phyloP scores from a whole-genome alignment of 2,329 filamentous ascomycete species.

The Penicillium thymicola region DNA sequence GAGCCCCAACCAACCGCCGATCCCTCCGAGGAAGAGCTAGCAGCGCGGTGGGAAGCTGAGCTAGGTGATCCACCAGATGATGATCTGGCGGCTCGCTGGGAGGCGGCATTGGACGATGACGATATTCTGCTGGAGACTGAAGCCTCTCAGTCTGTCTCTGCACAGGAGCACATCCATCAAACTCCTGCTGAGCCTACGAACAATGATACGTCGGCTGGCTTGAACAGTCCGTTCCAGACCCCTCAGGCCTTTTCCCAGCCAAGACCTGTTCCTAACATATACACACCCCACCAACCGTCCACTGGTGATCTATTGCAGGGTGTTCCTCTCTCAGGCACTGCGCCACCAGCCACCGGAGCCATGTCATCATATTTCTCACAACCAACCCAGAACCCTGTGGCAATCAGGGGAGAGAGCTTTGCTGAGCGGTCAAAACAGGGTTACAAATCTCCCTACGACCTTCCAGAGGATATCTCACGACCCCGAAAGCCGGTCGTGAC shows the following conservation, averaged over 20 bases:
- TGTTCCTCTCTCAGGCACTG: conserved; percentile 24
- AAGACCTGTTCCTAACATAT: conserved; percentile 39
- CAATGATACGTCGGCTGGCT: conserved; percentile 10
- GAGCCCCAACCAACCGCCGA: conserved; percentile 8
- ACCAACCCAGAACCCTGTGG: conserved; percentile 29
- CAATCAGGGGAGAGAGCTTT: conserved; percentile 71
- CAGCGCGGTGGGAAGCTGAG: conserved; percentile 79
- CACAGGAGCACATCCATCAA: conserved; percentile 22
- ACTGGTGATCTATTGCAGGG: conserved; percentile 47
- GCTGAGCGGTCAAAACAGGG: conserved; percentile 85
- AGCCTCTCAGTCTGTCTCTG: conserved; percentile 22
- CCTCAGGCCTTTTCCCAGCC: conserved; percentile 23
- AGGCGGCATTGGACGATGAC: conserved; percentile 59
- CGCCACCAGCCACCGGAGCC: conserved; percentile 12
- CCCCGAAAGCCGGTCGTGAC: conserved; percentile 62
- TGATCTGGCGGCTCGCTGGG: conserved; percentile 68
- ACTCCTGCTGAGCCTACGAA: conserved; percentile 21
- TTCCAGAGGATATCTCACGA: conserved; percentile 76
- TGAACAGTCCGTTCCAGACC: conserved; percentile 29
- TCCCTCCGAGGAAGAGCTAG: conserved; percentile 59
- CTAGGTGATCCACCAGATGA: conserved; percentile 61
- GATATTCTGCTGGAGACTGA: conserved; percentile 76
- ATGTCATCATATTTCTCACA: conserved; percentile 29
- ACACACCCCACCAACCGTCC: conserved; percentile 51
- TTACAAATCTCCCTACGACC: conserved; percentile 90